Evolutionary conservation across 23 red algal species (phyloP), one percentile per base, ranked within the genome.

Genomic region (Gracilariopsis chorda): DNA sequence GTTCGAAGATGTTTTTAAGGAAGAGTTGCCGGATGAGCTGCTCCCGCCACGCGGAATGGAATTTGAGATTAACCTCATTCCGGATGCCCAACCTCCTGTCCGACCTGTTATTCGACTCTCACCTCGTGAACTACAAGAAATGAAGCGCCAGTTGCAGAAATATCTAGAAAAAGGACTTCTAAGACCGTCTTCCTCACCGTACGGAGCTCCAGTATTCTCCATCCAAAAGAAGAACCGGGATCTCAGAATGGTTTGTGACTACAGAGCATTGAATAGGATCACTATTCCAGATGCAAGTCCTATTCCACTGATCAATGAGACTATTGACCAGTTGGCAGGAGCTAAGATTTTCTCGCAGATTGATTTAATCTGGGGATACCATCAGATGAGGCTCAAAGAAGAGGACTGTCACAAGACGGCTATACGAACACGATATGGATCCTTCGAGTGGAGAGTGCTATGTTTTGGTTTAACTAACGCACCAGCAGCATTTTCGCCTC

Each of bases 281-380:
- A 85, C 14, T 16, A 68, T 85, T 69, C 81, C 81, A n/a, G 81
- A 85, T 49, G 39, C 57, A 6, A 85, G 3, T 65, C 81, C 81
- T 33, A 67, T 85, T 47, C 81, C 57, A 0, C 57, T 85, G 39
- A 67, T 71, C 36, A 69, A 71, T 65, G 81, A 85, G 36, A 69
- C 81, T 67, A 64, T 85, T 43, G 81, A 85, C 68, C 81, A 85
- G 62, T 53, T 69, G 21, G 34, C 40, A 19, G 58, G 81, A 42
- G 57, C 57, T 36, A 42, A 2, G 42, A 57, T 85, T n/a, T 70
- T 85, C 57, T 85, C 56, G 23, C 81, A 85, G 58, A 85, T 85
- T 48, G 59, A 68, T 68, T 85, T 68, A 10, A 67, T 85, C 16
- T 43, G 55, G 41, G 56, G 20, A 28, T 85, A 69, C 53, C 56